Evolutionary conservation across 2,329 filamentous ascomycete genomes (phyloP).

Genomic region (Huntiella decipiens): DNA sequence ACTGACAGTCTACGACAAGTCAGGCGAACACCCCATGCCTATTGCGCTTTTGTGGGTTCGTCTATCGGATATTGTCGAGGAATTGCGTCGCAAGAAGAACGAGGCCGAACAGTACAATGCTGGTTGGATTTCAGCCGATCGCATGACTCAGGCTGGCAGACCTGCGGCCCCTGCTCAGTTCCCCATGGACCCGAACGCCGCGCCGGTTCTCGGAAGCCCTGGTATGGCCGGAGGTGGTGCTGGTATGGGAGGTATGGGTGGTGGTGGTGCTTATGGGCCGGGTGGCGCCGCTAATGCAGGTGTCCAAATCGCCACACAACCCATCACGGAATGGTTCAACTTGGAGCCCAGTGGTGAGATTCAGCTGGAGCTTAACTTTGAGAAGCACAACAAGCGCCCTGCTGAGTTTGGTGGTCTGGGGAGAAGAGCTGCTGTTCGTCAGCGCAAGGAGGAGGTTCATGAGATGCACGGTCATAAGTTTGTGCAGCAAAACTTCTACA

Average conservation of each 20-base stretch:
- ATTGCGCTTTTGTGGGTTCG: conserved; percentile 93
- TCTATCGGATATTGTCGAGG: conserved; percentile 91
- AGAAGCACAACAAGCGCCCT: conserved; percentile 68
- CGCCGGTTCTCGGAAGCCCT: conserved; percentile 16
- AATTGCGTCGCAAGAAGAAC: conserved; percentile 92
- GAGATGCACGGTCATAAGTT: conserved; percentile 99
- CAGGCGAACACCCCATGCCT: conserved; percentile 72
- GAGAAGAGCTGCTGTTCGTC: conserved; percentile 86
- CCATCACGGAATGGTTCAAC: conserved; percentile 91
- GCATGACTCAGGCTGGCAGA: conserved; percentile 48
- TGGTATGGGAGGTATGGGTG: conserved; percentile 22
- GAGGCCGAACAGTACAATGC: conserved; percentile 88
- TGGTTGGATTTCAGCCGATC: conserved; percentile 93
- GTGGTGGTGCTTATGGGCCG: conserved; percentile 21
- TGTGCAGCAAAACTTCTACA: conserved; percentile 96
- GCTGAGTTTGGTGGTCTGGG: conserved; percentile 84
- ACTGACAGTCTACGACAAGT: conserved; percentile 92
- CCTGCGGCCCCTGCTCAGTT: conserved; percentile 32
- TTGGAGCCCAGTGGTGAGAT: conserved; percentile 87
- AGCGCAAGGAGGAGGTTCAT: conserved; percentile 94
- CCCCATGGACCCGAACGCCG: conserved; percentile 31
- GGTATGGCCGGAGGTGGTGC: conserved; percentile 16
- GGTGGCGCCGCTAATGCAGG: conserved; percentile 17
- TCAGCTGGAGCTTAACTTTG: conserved; percentile 76
- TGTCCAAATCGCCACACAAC: conserved; percentile 34